Conservation (phyloP, 2,329 filamentous ascomycete genomes). For the Coniochaeta hoffmannii region DNA sequence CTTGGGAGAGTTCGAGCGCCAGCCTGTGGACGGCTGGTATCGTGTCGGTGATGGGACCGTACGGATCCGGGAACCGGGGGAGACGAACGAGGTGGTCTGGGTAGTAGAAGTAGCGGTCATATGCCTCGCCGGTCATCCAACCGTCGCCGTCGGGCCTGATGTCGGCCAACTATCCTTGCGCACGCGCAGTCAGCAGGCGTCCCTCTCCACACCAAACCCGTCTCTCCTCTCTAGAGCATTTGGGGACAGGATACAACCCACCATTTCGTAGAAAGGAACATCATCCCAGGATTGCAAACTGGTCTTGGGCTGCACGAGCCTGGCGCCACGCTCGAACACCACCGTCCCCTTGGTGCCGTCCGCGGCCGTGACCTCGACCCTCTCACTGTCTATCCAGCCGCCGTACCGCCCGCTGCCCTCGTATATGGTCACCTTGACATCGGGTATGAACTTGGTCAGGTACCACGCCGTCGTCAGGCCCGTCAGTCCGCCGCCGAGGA, state of each 20-base stretch:
- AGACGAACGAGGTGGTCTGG: slow-evolving; percentile 66
- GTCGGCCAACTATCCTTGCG: slow-evolving; percentile 5
- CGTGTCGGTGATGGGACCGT: background rate
- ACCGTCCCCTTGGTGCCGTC: slow-evolving; percentile 50
- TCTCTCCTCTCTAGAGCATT: background rate
- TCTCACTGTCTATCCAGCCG: slow-evolving; percentile 73
- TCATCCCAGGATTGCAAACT: slow-evolving; percentile 44
- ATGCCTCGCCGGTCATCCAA: slow-evolving; percentile 25
- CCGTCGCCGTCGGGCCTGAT: slow-evolving; percentile 32
- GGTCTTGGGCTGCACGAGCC: slow-evolving; percentile 57
- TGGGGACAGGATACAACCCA: slow-evolving; percentile 35
- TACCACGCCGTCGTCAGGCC: slow-evolving; percentile 75
- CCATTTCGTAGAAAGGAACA: slow-evolving; percentile 62
- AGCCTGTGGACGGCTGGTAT: background rate
- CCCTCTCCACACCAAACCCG: background rate
- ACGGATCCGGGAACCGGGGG: background rate
- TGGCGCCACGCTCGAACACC: slow-evolving; percentile 76
- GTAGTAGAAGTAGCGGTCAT: slow-evolving; percentile 76
- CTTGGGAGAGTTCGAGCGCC: slow-evolving; percentile 27
- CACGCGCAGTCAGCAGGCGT: slow-evolving; percentile 1
- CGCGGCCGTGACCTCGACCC: slow-evolving; percentile 42
- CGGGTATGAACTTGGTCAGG: slow-evolving; percentile 58
- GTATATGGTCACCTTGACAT: slow-evolving; percentile 69
- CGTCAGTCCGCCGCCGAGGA: slow-evolving; percentile 77
- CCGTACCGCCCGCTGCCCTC: slow-evolving; percentile 65